Evolutionary conservation across 2,329 filamentous ascomycete species (phyloP).

Genomic region (Microsporum canis): DNA sequence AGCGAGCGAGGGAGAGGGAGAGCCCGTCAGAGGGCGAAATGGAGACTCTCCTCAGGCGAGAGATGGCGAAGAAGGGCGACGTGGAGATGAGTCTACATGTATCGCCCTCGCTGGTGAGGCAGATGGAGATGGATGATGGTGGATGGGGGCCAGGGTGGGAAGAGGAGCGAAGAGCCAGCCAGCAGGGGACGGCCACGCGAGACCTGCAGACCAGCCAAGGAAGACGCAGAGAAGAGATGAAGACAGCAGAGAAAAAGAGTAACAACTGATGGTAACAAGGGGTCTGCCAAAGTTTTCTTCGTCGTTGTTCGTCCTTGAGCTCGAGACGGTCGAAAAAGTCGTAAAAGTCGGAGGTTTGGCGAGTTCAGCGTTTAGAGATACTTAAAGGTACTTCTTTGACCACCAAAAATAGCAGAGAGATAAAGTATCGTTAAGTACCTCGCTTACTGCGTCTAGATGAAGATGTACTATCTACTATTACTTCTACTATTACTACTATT

Average conservation of each 20-base stretch:
- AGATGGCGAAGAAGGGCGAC: not conserved
- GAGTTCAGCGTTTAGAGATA: not conserved
- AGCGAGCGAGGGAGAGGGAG: not conserved
- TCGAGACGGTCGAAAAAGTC: not conserved
- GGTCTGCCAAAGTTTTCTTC: no score
- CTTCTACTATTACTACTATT: not conserved
- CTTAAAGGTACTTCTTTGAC: not conserved
- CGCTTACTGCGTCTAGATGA: not conserved
- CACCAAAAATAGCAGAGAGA: not conserved
- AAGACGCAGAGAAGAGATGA: not conserved
- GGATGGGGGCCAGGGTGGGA: not conserved
- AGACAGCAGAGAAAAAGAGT: not conserved
- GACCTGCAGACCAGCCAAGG: not conserved
- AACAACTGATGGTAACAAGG: not conserved
- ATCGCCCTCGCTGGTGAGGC: not conserved
- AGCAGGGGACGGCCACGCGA: constrained; percentile 3
- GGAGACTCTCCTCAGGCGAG: not conserved
- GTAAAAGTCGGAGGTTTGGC: not conserved
- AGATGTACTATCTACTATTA: no score
- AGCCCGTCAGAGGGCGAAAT: not conserved
- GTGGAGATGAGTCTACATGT: no score
- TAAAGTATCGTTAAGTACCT: not conserved
- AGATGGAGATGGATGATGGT: not conserved
- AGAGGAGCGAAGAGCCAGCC: not conserved
- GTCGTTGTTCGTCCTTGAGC: no score